Evolutionary conservation across 2,329 filamentous ascomycete genomes (phyloP), one percentile per base, ranked within the genome.

Genomic region (Sclerotinia subarctica): DNA sequence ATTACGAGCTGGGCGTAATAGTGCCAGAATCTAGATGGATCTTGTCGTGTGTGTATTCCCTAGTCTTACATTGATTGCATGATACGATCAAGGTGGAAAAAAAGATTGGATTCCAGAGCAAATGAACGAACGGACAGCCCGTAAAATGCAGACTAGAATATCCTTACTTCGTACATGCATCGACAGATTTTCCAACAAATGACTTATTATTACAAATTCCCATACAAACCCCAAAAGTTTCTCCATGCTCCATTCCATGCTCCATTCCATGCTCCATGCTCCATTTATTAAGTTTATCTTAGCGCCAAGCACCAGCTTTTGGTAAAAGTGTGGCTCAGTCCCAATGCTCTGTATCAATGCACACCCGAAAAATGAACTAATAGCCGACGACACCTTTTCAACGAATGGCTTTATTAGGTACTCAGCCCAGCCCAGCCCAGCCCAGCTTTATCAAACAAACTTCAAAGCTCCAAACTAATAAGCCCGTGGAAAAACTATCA

Each of bases 321-420:
- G 21, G 44, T 35, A n/a, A 32, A 35, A 26, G 17, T 51, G 46
- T 62, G 46, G 46, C 59, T 62, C 26, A 62, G 21, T 47, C 21
- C 44, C 42, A 7, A n/a, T 2, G 15, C 38, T 42, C 38, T 3
- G 10, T 49, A n/a, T 13, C 29, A 49, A 26, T 49, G 24, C 49
- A 35, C 29, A 35, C 29, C 21, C 17, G 17, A 35, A 51, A 62
- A 24, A 13, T 13, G 24, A 24, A 38, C 59, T 62, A 62, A 38
- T 62, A 62, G 59, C 59, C 59, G 59, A 62, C 35, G 54, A 15
- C 46, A 21, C 58, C 21, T 49, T 54, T 24, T 42, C 13, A 7
- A 51, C 15, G 38, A n/a, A n/a, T n/a, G n/a, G n/a, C n/a, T n/a
- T n/a, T n/a, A n/a, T n/a, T n/a, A n/a, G n/a, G n/a, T n/a, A n/a